Evolutionary conservation across 306 rosid genomes (phyloP).

Genomic region (Benincasa hispida): DNA sequence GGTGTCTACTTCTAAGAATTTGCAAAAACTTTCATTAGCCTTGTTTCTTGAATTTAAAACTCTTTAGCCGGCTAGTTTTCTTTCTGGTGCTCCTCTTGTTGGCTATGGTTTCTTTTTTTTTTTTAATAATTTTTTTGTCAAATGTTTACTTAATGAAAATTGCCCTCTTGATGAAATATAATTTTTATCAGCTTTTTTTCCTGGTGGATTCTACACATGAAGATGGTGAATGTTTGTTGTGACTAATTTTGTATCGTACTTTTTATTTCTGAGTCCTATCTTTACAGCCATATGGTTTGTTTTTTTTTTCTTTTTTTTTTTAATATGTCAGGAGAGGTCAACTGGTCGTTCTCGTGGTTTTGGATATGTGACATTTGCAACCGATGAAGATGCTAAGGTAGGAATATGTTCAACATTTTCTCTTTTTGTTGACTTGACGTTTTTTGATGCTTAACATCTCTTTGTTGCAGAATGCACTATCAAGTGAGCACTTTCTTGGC

Average conservation of each 20-base stretch:
- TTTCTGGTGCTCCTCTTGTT: background rate
- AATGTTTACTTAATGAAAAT: background rate
- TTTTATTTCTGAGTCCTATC: background rate
- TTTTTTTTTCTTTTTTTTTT: background rate
- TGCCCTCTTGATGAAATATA: background rate
- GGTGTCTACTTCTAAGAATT: background rate
- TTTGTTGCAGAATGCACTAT: constrained; percentile 48
- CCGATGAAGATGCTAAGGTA: constrained; percentile 89
- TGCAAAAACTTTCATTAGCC: background rate
- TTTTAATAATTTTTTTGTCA: background rate
- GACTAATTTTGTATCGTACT: background rate
- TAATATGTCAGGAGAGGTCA: constrained; percentile 54
- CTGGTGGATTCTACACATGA: background rate
- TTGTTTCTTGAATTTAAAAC: background rate
- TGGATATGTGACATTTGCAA: constrained; percentile 88
- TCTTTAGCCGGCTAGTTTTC: background rate
- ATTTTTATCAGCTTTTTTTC: background rate
- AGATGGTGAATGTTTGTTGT: background rate
- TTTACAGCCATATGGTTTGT: background rate
- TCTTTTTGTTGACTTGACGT: background rate
- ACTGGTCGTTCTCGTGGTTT: constrained; percentile 96
- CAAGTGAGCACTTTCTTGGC: constrained; percentile 80
- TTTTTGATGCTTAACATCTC: background rate
- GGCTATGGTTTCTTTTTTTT: background rate
- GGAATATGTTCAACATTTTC: background rate